A percentile compares a stretch with the other conserved stretches of the same genome.
Conservation (phyloP, 441 rosid genomes). For the Cnidoscolus chayamansa region DNA sequence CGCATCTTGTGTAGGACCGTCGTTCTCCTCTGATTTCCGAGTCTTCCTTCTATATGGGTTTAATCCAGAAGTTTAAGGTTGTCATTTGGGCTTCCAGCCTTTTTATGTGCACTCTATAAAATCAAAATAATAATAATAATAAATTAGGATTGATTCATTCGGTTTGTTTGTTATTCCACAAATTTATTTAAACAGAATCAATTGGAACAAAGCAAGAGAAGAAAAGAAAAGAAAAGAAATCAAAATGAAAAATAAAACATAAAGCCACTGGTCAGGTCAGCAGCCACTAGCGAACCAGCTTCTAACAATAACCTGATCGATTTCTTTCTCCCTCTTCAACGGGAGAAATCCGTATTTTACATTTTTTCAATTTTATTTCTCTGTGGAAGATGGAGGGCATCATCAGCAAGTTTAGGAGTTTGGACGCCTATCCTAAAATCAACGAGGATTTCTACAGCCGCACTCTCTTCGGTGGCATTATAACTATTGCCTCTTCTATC, state of each 20-base stretch:
- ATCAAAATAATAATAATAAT: too few species aligned
- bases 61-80: too few species aligned
- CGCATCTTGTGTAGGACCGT: too few species aligned
- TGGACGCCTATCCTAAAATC: slow-evolving; percentile 90
- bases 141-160: too few species aligned
- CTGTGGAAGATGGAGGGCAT: slow-evolving; percentile 50
- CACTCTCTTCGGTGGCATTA: slow-evolving; percentile 85
- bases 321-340: neutral
- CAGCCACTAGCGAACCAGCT: neutral
- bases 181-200: too few species aligned
- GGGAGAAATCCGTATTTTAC: neutral
- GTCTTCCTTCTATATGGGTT: too few species aligned
- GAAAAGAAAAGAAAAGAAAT: neutral
- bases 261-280: neutral
- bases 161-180: too few species aligned
- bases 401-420: slow-evolving; percentile 61
- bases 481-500: slow-evolving; percentile 77
- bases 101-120: too few species aligned
- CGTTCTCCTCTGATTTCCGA: too few species aligned
- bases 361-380: neutral
- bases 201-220: neutral
- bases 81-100: too few species aligned
- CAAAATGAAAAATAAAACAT: neutral
- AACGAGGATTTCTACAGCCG: slow-evolving; percentile 96
- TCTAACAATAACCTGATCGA: slow-evolving; percentile 7